Evolutionary conservation across 306 rosid genomes (phyloP), one percentile per base, ranked within the genome.

Genomic region (Cicer bijugum): DNA sequence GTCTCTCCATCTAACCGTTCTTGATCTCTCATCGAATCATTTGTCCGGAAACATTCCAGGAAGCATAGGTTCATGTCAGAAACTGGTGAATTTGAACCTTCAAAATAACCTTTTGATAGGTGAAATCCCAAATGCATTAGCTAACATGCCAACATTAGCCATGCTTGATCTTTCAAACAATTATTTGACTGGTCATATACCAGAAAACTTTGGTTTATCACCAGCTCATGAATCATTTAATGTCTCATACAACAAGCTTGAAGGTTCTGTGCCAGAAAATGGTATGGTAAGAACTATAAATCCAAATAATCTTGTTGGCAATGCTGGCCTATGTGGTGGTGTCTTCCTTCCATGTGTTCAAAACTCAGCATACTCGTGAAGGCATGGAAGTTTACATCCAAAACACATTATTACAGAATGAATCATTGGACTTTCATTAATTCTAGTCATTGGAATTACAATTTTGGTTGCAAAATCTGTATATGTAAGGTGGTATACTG

Each of bases 91-190:
- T 39, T 82, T 94, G 82, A 94, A 94, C 85, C 88, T 94, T n/a
- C 85, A 81, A 83, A 94, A 82, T 86, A 94, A 94, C 87, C 84
- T 50, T 10, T 76, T 94, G 69, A 81, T 58, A 2, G 96, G 97
- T 33, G 86, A 88, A 77, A 94, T 94, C 73, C 99, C 99, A 15
- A 87, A 84, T 56, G 63, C 85, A 66, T 71, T 94, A 43, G 85
- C 93, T 9, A 86, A 72, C 78, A 91, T 94, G 97, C 89, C 97
- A 19, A 67, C 95, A 46, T 72, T 94, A 81, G 86, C 99, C 71
- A 82, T 86, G 71, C 92, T 94, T 59, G 97, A 94, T 83, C 89
- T 94, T 69, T 91, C 97, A 75, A 91, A 90, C 84, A 94, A 94
- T 86, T 88, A 96, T n/a, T 83, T 91, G 1, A 82, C 88, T 19